Percentiles rank a stretch among this genome's conserved stretches.
Conservation (phyloP, 1,284 basidiomycete species). For the Trichosporon ovoides region DNA sequence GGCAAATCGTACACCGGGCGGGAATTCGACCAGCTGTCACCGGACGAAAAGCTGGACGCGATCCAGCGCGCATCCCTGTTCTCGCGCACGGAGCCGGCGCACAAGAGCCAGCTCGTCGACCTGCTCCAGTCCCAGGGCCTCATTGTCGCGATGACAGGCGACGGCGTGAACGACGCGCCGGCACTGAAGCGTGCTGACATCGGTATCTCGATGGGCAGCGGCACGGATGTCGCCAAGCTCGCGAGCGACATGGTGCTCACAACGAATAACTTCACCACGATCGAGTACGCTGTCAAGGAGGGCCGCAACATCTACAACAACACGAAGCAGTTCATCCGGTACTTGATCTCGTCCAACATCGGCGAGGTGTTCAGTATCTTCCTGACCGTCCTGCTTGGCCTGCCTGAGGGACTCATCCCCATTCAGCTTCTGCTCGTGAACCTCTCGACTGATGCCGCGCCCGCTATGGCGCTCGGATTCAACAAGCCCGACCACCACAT, state of each 20-base stretch:
- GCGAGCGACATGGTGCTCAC: slow-evolving; percentile 95
- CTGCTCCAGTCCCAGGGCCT: slow-evolving; percentile 84
- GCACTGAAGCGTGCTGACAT: slow-evolving; percentile 97
- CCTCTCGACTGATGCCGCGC: slow-evolving; percentile 81
- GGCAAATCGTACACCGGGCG: slow-evolving; percentile 92
- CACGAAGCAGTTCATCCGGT: slow-evolving; percentile 78
- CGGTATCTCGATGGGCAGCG: slow-evolving; percentile 97
- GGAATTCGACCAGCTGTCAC: slow-evolving; percentile 76
- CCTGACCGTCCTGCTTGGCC: slow-evolving; percentile 89
- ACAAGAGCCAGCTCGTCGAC: slow-evolving; percentile 94
- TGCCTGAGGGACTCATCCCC: slow-evolving; percentile 97
- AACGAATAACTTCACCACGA: slow-evolving; percentile 64
- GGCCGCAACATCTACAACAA: slow-evolving; percentile 97
- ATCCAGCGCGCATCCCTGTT: slow-evolving; percentile 86
- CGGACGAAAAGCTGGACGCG: slow-evolving; percentile 74
- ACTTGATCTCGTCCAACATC: slow-evolving; percentile 85
- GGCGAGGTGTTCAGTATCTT: slow-evolving; percentile 98
- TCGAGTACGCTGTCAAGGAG: slow-evolving; percentile 92
- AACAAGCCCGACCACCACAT: slow-evolving; percentile 94
- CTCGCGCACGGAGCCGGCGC: slow-evolving; percentile 86
- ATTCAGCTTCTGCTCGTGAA: slow-evolving; percentile 98
- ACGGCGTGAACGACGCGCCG: slow-evolving; percentile 95
- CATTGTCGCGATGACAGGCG: slow-evolving; percentile 97
- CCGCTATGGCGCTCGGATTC: slow-evolving; percentile 97
- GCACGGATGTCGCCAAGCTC: slow-evolving; percentile 96